These are phyloP conservation scores for Chlorociboria aeruginascens DNA, from an alignment of 495 filamentous ascomycete species.

Conservation along the genomic window DNA sequence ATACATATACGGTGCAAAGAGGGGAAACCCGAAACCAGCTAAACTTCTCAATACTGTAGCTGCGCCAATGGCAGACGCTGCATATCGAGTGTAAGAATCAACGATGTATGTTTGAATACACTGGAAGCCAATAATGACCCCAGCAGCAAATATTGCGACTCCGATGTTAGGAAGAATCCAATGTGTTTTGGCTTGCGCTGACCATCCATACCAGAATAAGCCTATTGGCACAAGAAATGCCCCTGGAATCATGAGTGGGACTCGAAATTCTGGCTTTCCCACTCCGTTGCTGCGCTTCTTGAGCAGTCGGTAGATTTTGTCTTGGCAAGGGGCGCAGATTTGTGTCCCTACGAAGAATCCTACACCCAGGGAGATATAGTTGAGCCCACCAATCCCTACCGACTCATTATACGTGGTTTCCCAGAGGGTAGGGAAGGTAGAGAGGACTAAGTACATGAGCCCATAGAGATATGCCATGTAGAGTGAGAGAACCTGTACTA, in stretches of 20 bases:
- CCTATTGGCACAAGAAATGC: conserved; percentile 49
- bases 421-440: conserved; percentile 58
- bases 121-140: conserved; percentile 56
- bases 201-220: conserved; percentile 65
- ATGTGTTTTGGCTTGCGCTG: conserved; percentile 45
- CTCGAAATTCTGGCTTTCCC: conserved; percentile 60
- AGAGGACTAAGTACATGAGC: conserved; percentile 62
- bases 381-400: conserved; percentile 50
- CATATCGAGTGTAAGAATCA: conserved; percentile 65
- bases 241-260: conserved; percentile 51
- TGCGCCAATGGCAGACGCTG: conserved; percentile 61
- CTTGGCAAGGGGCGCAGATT: conserved; percentile 48
- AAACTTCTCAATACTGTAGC: conserved; percentile 53
- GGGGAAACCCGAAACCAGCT: conserved; percentile 64
- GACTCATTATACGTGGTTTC: conserved; percentile 45
- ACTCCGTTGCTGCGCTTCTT: conserved; percentile 45
- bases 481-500: conserved; percentile 45
- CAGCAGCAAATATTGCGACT: conserved; percentile 42
- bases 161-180: conserved; percentile 73
- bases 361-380: conserved; percentile 49
- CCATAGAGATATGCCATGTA: conserved; percentile 67
- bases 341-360: conserved; percentile 40
- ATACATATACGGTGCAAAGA: conserved; percentile 64
- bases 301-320: conserved; percentile 45
- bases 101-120: conserved; percentile 66